Conservation (phyloP, 257 asterid genomes). For the Nicotiana tabacum region DNA sequence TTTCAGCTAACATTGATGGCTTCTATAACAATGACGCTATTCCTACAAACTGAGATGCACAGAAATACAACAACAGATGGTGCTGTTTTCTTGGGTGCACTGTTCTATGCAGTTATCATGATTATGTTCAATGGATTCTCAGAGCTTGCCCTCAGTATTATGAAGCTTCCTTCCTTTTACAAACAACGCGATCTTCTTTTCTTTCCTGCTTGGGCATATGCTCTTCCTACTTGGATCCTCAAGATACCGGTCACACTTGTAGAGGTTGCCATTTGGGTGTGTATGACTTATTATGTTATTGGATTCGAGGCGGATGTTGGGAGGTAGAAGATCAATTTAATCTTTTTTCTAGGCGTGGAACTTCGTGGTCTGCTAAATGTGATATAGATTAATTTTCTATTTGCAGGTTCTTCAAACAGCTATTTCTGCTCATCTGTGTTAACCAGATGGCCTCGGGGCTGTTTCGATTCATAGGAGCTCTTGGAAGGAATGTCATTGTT, state of each 20-base stretch:
- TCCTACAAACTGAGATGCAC: conserved; percentile 49
- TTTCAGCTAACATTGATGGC: conserved; percentile 57
- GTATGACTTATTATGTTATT: conserved; percentile 47
- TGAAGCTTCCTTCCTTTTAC: conserved; percentile 74
- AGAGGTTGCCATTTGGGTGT: conserved; percentile 31
- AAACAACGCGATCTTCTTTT: conserved; percentile 77
- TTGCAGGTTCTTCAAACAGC: conserved; percentile 19
- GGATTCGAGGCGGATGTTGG: conserved; percentile 44
- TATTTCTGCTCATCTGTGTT: conserved; percentile 8
- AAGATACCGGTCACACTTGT: conserved; percentile 54
- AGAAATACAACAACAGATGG: conserved; percentile 46
- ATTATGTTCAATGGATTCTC: conserved; percentile 71
- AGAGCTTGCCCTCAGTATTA: conserved; percentile 62
- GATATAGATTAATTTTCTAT: not conserved
- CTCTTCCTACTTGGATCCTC: conserved; percentile 69
- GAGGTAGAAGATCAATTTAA: conserved; percentile 22
- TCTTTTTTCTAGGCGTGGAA: not conserved
- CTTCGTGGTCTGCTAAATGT: not conserved
- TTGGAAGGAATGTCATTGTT: conserved; percentile 17
- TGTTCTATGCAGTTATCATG: conserved; percentile 45
- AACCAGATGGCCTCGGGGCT: conserved; percentile 14
- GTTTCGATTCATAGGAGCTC: conserved; percentile 15
- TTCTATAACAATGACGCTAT: conserved; percentile 55
- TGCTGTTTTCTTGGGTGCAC: conserved; percentile 64
- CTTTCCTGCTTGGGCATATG: conserved; percentile 74